phyloP scores from a whole-genome alignment of 1,284 basidiomycete genomes.

The Trichosporon faecale region DNA sequence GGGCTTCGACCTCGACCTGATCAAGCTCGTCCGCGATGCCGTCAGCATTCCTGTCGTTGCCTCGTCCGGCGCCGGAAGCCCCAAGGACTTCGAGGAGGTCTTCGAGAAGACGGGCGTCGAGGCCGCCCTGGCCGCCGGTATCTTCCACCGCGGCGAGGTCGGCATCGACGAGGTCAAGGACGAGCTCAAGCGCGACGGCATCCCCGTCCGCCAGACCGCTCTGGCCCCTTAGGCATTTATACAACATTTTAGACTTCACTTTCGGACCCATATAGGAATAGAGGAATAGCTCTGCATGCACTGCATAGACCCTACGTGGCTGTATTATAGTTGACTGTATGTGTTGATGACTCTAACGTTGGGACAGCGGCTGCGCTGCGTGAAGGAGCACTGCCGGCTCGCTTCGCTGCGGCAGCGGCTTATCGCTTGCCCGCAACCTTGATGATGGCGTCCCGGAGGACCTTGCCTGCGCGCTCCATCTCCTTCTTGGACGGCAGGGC shows the following conservation, averaged over 20 bases:
- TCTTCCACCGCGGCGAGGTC: slow-evolving; percentile 92
- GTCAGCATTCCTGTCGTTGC: slow-evolving; percentile 93
- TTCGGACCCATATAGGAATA: neutral
- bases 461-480: slow-evolving; percentile 76
- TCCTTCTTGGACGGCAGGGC: slow-evolving; percentile 82
- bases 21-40: slow-evolving; percentile 68
- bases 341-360: neutral
- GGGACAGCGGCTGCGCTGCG: neutral
- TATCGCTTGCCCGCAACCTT: slow-evolving; percentile 58
- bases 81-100: slow-evolving; percentile 80
- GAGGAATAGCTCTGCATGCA: slow-evolving; percentile 8
- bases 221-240: slow-evolving; percentile 17
- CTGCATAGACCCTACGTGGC: slow-evolving; percentile 7
- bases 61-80: slow-evolving; percentile 82
- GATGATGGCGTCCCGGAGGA: slow-evolving; percentile 69
- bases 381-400: neutral
- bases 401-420: neutral
- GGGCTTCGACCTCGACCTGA: slow-evolving; percentile 86
- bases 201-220: slow-evolving; percentile 48
- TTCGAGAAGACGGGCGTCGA: slow-evolving; percentile 78
- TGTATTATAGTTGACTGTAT: neutral
- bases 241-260: neutral
- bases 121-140: slow-evolving; percentile 93
- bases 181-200: slow-evolving; percentile 56
- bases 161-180: slow-evolving; percentile 65